phyloP scores from a whole-genome alignment of 805 yeast species.

The Naumovozyma baii region DNA sequence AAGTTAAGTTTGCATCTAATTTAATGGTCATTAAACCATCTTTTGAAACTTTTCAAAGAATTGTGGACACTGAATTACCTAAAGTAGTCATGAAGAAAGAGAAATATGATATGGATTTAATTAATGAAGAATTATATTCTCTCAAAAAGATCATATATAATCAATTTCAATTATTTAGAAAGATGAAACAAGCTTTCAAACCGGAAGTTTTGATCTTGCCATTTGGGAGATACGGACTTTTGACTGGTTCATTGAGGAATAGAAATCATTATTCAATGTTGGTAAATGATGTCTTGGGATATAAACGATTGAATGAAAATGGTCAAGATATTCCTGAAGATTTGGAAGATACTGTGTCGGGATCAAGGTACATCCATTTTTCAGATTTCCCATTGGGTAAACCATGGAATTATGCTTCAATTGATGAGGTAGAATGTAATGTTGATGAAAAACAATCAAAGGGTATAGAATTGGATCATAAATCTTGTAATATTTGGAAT shows the following conservation, averaged over 20 bases:
- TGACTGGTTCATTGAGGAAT: constrained; percentile 23
- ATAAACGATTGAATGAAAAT: constrained; percentile 12
- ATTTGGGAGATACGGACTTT: constrained; percentile 24
- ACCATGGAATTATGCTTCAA: constrained; percentile 42
- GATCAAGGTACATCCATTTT: constrained; percentile 46
- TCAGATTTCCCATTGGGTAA: constrained; percentile 59
- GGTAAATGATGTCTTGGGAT: constrained; percentile 24
- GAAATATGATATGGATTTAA: constrained; percentile 26
- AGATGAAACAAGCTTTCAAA: constrained; percentile 11
- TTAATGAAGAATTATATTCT: constrained; percentile 23
- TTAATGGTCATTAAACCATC: constrained; percentile 55
- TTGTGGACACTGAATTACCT: constrained; percentile 18
- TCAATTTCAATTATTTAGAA: constrained; percentile 24
- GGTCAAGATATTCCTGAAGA: constrained; percentile 10
- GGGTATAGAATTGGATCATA: constrained; percentile 6
- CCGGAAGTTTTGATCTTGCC: constrained; percentile 27
- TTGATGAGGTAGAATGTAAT: constrained; percentile 17
- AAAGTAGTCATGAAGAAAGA: constrained; percentile 9
- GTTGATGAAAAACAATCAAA: constrained; percentile 7
- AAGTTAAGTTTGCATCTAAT: constrained; percentile 33
- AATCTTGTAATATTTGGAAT: constrained; percentile 23
- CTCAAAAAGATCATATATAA: constrained; percentile 20
- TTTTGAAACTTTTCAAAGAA: constrained; percentile 16
- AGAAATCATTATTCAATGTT: constrained; percentile 17
- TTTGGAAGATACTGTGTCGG: constrained; percentile 21